A percentile compares a stretch with the other conserved stretches of the same genome.
These are phyloP conservation scores for Colletotrichum lini DNA, from an alignment of 2,329 filamentous ascomycete genomes.

Conservation along the genomic window DNA sequence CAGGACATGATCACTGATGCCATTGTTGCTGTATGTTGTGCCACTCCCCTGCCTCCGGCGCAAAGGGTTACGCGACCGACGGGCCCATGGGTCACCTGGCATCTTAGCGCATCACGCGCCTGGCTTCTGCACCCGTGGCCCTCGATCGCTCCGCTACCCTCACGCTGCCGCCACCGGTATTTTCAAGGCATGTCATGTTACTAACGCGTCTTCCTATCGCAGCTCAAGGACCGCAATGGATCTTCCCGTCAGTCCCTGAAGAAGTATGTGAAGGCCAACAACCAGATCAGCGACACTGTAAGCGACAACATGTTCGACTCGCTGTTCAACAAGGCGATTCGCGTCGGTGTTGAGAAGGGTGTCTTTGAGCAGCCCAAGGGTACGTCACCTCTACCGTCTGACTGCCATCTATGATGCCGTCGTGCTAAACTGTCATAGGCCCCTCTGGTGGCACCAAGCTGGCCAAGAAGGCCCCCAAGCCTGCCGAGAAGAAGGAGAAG, in stretches of 20 bases:
- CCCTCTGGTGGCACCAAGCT: constrained; percentile 94
- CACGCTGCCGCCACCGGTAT: constrained; percentile 30
- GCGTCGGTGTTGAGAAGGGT: constrained; percentile 86
- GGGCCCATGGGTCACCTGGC: constrained; percentile 17
- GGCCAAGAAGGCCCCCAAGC: constrained; percentile 88
- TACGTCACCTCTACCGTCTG: constrained; percentile 58
- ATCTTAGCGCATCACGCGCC: not conserved
- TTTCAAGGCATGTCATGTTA: constrained; percentile 41
- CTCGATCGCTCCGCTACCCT: constrained; percentile 42
- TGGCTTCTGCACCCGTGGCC: constrained; percentile 22
- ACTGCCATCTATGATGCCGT: not conserved
- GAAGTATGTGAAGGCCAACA: constrained; percentile 66
- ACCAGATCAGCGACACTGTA: constrained; percentile 51
- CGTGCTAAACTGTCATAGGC: constrained; percentile 62
- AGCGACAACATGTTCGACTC: constrained; percentile 73
- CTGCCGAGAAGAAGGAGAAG: constrained; percentile 69
- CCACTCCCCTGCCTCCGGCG: constrained; percentile 54
- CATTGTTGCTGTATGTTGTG: constrained; percentile 70
- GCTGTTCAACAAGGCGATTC: constrained; percentile 89
- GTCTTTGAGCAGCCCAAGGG: constrained; percentile 93
- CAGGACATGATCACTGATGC: constrained; percentile 76
- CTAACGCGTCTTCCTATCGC: constrained; percentile 56
- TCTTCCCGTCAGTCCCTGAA: constrained; percentile 74
- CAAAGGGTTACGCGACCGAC: constrained; percentile 48
- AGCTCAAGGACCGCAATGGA: constrained; percentile 76